Evolutionary conservation across 208 protist species (phyloP).

Genomic region (Wallacemonas collosoma): DNA sequence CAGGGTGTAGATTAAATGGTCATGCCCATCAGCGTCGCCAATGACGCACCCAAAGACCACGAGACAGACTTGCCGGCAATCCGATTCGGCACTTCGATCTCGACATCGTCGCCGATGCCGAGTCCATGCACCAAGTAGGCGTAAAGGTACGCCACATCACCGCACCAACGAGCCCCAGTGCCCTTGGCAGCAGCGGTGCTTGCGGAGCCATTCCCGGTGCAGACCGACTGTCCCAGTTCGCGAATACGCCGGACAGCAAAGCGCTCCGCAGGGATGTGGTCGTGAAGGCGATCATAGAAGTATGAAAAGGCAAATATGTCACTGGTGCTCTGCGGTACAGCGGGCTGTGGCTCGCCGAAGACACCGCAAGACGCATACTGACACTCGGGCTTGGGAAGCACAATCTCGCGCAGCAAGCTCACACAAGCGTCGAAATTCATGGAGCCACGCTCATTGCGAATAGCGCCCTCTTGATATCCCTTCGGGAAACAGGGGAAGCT

Average conservation of each 20-base stretch:
- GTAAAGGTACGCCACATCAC: conserved; percentile 83
- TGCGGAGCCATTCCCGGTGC: conserved; percentile 17
- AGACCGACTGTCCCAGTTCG: conserved; percentile 29
- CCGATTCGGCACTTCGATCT: conserved; percentile 50
- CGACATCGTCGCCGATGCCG: conserved; percentile 42
- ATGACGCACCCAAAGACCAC: conserved; percentile 83
- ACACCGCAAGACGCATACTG: conserved; percentile 42
- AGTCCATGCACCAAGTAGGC: conserved; percentile 56
- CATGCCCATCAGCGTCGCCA: conserved; percentile 26
- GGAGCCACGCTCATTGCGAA: conserved; percentile 11
- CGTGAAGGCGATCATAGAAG: conserved; percentile 63
- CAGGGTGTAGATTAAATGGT: neutral
- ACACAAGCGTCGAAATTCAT: conserved; percentile 34
- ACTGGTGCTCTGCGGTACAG: conserved; percentile 2
- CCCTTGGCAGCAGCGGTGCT: neutral
- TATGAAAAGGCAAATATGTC: conserved; percentile 72
- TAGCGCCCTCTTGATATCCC: conserved; percentile 16
- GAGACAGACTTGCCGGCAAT: conserved; percentile 62
- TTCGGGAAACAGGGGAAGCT: conserved; percentile 32
- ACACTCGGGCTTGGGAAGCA: conserved; percentile 31
- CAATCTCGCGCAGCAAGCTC: conserved; percentile 19
- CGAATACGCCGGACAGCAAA: conserved; percentile 34
- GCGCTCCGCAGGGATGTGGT: conserved; percentile 11
- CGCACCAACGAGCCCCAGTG: conserved; percentile 41
- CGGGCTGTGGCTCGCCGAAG: conserved; percentile 57